A percentile compares a stretch with the other conserved stretches of the same genome.
Conservation (phyloP, 1,139 yeast species). For the Arxiozyma telluris region DNA sequence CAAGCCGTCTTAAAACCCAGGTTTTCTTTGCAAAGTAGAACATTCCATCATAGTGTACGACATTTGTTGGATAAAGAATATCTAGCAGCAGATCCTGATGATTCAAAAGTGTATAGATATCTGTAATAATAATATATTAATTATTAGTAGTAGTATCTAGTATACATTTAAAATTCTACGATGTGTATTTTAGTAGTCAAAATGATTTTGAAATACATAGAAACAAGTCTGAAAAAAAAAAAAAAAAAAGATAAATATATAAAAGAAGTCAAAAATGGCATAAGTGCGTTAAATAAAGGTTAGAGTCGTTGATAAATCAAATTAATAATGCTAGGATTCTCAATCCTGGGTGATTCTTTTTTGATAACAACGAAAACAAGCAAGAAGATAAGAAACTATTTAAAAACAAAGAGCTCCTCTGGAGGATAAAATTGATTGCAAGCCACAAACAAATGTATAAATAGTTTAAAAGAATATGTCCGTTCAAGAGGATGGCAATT, state of each 20-base stretch:
- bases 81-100: constrained; percentile 59
- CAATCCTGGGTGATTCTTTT: background rate
- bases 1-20: constrained; percentile 53
- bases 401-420: no score
- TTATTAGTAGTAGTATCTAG: no score
- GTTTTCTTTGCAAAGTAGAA: constrained; percentile 58
- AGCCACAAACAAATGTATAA: background rate
- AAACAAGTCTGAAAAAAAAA: background rate
- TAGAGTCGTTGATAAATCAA: no score
- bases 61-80: constrained; percentile 78
- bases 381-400: background rate
- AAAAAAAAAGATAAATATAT: background rate
- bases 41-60: constrained; percentile 74
- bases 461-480: background rate
- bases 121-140: constrained; percentile 39
- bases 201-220: no score
- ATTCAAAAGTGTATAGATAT: constrained; percentile 59
- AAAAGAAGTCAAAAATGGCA: no score
- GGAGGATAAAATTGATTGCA: background rate
- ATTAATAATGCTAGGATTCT: no score
- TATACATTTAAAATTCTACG: no score
- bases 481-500: background rate
- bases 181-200: background rate
- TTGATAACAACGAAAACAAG: background rate
- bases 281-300: no score